Percentiles rank a stretch among this genome's conserved stretches.
Conservation (phyloP, 2,329 filamentous ascomycete species). For the Diaporthe citrichinensis region DNA sequence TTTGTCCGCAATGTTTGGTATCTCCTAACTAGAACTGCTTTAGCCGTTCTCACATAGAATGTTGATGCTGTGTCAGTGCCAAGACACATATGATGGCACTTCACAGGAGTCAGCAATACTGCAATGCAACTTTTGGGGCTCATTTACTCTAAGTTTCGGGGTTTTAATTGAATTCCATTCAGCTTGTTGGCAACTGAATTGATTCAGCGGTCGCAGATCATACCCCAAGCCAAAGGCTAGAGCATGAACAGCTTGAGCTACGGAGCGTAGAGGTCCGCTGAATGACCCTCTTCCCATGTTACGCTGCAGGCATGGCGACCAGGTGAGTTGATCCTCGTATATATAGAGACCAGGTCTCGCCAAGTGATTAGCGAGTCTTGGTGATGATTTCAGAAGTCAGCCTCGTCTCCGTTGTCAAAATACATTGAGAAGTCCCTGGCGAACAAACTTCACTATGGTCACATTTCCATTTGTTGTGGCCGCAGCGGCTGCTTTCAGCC, state of each 20-base stretch:
- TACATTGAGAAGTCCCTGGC: neutral
- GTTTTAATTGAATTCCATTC: neutral
- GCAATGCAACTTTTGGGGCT: neutral
- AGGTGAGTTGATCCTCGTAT: neutral
- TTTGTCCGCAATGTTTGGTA: neutral
- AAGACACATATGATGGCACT: neutral
- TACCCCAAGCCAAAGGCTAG: neutral
- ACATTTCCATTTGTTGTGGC: neutral
- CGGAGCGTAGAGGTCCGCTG: neutral
- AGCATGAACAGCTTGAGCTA: neutral
- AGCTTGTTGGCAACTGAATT: neutral
- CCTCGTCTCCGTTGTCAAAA: neutral
- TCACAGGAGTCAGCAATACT: neutral
- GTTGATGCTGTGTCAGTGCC: too few species aligned
- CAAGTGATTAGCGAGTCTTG: neutral
- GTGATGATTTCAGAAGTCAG: neutral
- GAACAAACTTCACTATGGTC: neutral
- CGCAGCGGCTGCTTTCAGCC: neutral
- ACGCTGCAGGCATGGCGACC: neutral
- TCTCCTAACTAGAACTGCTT: neutral
- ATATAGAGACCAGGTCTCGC: neutral
- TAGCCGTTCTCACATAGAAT: neutral
- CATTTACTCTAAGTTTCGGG: neutral
- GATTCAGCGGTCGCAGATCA: neutral
- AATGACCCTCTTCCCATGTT: neutral